A percentile compares a stretch with the other conserved stretches of the same genome.
These are phyloP conservation scores for Rhodotorula babjevae DNA, from an alignment of 768 basidiomycete species.

Conservation along the genomic window DNA sequence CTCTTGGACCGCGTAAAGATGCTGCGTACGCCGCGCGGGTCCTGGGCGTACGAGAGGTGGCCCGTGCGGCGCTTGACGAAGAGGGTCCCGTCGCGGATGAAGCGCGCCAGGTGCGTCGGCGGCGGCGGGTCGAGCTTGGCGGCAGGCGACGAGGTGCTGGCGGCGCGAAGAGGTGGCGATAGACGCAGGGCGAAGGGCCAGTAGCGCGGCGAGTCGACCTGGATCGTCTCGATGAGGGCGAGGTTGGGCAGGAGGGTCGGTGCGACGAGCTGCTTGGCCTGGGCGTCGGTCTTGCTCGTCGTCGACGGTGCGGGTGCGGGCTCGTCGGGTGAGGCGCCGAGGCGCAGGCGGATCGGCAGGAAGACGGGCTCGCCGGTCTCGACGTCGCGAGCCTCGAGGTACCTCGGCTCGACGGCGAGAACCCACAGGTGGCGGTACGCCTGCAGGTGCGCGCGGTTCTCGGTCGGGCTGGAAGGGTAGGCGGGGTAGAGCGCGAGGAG, in stretches of 20 bases:
- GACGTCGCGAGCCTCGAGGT: conserved; percentile 84
- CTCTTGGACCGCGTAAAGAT: conserved; percentile 83
- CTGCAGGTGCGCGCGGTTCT: conserved; percentile 86
- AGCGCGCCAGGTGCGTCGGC: conserved; percentile 61
- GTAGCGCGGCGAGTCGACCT: conserved; percentile 89
- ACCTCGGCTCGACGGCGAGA: conserved; percentile 87
- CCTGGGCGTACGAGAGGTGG: conserved; percentile 86
- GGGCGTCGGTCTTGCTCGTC: not conserved
- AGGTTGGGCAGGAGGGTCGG: conserved; percentile 90
- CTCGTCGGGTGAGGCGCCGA: conserved; percentile 58
- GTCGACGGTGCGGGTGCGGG: not conserved
- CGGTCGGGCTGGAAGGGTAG: conserved; percentile 69
- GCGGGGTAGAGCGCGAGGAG: conserved; percentile 87
- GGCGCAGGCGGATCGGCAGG: conserved; percentile 80
- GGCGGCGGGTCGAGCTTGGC: no score
- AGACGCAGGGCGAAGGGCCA: conserved; percentile 87
- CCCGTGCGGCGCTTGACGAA: conserved; percentile 89
- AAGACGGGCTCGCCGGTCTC: conserved; percentile 87
- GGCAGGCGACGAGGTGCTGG: no score
- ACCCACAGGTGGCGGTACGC: conserved; percentile 94
- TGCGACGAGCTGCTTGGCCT: conserved; percentile 68
- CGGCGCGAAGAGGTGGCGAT: conserved; percentile 50
- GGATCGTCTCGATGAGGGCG: conserved; percentile 70
- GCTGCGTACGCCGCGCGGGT: conserved; percentile 86
- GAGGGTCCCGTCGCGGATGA: conserved; percentile 73